Evolutionary conservation across 176 grass and related monocot genomes (phyloP).

Genomic region (Pharus latifolius): DNA sequence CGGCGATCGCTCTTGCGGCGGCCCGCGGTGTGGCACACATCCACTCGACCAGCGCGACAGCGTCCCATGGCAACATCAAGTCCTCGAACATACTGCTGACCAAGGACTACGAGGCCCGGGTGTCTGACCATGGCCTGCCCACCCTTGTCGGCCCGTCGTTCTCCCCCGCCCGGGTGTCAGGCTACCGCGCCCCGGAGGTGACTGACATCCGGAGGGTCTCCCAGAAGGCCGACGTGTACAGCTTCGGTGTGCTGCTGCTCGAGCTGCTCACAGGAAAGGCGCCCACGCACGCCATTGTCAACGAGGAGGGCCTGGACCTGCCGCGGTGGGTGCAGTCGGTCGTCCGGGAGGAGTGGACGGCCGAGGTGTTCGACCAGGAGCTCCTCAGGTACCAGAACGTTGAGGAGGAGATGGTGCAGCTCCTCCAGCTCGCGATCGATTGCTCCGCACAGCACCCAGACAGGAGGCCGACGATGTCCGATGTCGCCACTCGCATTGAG

Average conservation of each 20-base stretch:
- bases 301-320: conserved; percentile 87
- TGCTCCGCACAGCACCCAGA: conserved; percentile 89
- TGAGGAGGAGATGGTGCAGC: conserved; percentile 97
- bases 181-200: conserved; percentile 92
- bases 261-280: conserved; percentile 96
- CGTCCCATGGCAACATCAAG: conserved; percentile 98
- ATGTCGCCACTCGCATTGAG: conserved; percentile 60
- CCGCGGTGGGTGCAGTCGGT: conserved; percentile 95
- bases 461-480: conserved; percentile 60
- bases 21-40: conserved; percentile 68
- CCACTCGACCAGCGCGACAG: conserved; percentile 48
- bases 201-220: conserved; percentile 73
- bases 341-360: conserved; percentile 84
- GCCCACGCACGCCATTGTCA: conserved; percentile 81
- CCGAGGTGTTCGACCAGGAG: conserved; percentile 96
- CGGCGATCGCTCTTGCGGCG: conserved; percentile 55
- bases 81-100: conserved; percentile 97
- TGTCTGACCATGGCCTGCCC: conserved; percentile 91
- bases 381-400: conserved; percentile 77
- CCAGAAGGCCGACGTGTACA: conserved; percentile 49
- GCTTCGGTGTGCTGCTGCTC: conserved; percentile 57
- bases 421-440: conserved; percentile 94
- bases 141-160: conserved; percentile 55
- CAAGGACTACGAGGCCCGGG: conserved; percentile 67
- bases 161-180: conserved; percentile 49